phyloP scores from a whole-genome alignment of 2,329 filamentous ascomycete species.

The Camptophora hylomeconis region DNA sequence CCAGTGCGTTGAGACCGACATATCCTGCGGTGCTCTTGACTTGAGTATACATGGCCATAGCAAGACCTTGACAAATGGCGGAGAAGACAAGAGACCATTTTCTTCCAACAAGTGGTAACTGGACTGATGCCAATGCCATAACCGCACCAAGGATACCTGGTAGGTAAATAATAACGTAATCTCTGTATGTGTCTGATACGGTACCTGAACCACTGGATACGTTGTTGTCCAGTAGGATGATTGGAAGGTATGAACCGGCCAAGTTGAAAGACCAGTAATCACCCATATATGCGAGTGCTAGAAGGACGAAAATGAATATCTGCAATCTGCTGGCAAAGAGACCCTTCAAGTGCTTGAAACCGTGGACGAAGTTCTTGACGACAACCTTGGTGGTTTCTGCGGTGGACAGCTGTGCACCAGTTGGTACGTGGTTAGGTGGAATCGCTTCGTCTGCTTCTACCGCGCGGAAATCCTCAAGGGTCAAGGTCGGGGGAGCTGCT shows the following conservation, averaged over 20 bases:
- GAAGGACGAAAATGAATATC: constrained; percentile 12
- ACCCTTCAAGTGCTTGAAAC: constrained; percentile 20
- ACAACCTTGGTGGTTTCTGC: constrained; percentile 10
- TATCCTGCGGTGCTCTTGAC: constrained; percentile 35
- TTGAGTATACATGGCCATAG: constrained; percentile 25
- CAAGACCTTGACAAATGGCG: constrained; percentile 29
- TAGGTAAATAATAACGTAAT: constrained; percentile 25
- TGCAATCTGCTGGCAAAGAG: constrained; percentile 23
- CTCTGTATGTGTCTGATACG: constrained; percentile 20
- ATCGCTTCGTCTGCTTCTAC: constrained; percentile 36
- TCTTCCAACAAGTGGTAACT: constrained; percentile 29
- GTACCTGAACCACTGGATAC: constrained; percentile 14
- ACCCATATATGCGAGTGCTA: constrained; percentile 31
- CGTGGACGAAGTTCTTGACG: constrained; percentile 21
- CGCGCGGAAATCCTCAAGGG: constrained; percentile 51
- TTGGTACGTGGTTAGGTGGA: not conserved
- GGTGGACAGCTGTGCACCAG: not conserved
- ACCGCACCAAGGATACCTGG: constrained; percentile 22
- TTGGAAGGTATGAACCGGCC: constrained; percentile 28
- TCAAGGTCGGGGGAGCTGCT: constrained; percentile 56
- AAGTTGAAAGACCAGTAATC: constrained; percentile 19
- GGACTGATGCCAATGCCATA: constrained; percentile 27
- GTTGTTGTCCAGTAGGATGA: constrained; percentile 21
- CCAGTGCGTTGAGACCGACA: constrained; percentile 38
- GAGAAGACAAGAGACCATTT: constrained; percentile 29